Evolutionary conservation across 345 rosid genomes (phyloP), one percentile per base, ranked within the genome.

Genomic region (Balakata baccata): DNA sequence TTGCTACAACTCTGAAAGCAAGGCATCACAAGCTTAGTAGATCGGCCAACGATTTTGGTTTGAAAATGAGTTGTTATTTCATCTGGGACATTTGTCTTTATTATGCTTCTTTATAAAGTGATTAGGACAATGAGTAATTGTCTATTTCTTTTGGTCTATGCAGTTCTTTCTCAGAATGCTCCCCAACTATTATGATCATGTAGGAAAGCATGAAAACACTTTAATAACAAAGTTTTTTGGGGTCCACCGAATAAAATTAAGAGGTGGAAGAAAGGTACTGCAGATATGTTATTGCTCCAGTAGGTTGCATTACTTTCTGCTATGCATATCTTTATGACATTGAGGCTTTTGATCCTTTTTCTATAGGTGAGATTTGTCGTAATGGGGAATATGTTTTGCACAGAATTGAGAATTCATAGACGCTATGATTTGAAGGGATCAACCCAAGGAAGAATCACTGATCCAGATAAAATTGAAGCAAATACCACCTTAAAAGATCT

Each of bases 351-450:
- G 25, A 62, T 66, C 13, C 59, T 79, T 61, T 66, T 79, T 64
- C 70, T 77, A 43, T 77, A 95, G 99, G 99, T 92, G 74, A 91
- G 90, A 23, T 95, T 95, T 84, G 93, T 95, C 86, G 96, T 95
- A 77, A 95, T 95, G 99, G 99, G 99, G 49, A 95, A 92, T 80
- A 95, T 95, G 99, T 95, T 95, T 78, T 95, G 97, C 88, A 95
- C 99, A 64, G 98, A 92, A 80, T 81, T 92, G 69, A 84, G 86
- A 78, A 95, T 95, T 75, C 99, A 95, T 83, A 86, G 87, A 53
- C 88, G 96, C 50, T 95, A 89, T 76, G 98, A 95, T 84, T 89
- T 95, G 53, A 95, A 95, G 84, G 99, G 99, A 39, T 95, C 99
- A 68, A 65, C 94, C 49, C 80, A 85, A 4, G 99, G 99, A 77